These are phyloP conservation scores for Psophocarpus tetragonolobus DNA, from an alignment of 306 rosid species.

Conservation along the genomic window DNA sequence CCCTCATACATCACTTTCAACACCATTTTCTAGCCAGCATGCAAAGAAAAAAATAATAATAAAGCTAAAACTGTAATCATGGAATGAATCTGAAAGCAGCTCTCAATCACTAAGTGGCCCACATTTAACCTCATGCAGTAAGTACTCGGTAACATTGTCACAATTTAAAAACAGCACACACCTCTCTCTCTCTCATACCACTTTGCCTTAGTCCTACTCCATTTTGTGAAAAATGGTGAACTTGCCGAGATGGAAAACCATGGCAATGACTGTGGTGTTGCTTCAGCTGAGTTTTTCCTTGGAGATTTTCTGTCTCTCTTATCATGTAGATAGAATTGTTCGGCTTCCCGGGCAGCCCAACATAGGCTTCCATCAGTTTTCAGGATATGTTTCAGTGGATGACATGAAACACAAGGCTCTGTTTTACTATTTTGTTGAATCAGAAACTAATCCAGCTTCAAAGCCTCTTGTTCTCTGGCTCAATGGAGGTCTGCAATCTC, in stretches of 20 bases:
- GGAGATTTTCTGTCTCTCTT: slow-evolving; percentile 39
- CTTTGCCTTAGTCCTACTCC: slow-evolving; percentile 11
- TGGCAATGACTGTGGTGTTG: slow-evolving; percentile 38
- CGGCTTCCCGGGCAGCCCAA: slow-evolving; percentile 65
- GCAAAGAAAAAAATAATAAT: slow-evolving; percentile 32
- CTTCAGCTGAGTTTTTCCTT: slow-evolving; percentile 35
- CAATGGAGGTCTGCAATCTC: slow-evolving; percentile 59
- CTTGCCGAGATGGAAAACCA: slow-evolving; percentile 27
- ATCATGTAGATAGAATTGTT: slow-evolving; percentile 48
- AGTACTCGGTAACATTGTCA: slow-evolving; percentile 6
- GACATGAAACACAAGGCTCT: slow-evolving; percentile 45
- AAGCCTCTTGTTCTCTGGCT: slow-evolving; percentile 80
- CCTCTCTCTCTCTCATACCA: not conserved
- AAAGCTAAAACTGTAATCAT: slow-evolving; percentile 47
- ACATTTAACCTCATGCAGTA: slow-evolving; percentile 13
- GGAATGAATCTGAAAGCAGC: slow-evolving; percentile 22
- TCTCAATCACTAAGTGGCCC: slow-evolving; percentile 34
- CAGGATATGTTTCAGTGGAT: slow-evolving; percentile 62
- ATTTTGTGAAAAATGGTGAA: slow-evolving; percentile 36
- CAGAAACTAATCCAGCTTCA: slow-evolving; percentile 55
- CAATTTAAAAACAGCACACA: slow-evolving; percentile 23
- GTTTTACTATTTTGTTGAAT: slow-evolving; percentile 67
- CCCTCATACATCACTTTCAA: slow-evolving; percentile 45
- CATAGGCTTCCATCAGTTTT: slow-evolving; percentile 52
- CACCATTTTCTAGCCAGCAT: slow-evolving; percentile 52